Conservation (phyloP, 2,329 filamentous ascomycete genomes). For the Chaetomium globosum region DNA sequence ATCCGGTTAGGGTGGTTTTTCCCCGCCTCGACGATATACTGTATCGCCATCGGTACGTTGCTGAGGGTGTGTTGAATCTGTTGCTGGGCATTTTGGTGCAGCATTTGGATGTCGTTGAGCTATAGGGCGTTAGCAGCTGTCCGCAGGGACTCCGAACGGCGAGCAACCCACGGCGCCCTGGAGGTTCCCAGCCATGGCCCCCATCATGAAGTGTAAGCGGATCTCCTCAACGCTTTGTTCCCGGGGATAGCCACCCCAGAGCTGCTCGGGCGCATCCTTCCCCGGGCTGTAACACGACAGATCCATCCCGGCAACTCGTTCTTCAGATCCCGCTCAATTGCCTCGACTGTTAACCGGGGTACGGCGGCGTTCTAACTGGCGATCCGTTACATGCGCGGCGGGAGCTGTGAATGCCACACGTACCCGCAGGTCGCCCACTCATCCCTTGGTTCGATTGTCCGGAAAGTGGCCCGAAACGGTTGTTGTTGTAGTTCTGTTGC, state of each 20-base stretch:
- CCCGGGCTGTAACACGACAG: slow-evolving; percentile 83
- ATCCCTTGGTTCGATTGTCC: slow-evolving; percentile 23
- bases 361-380: slow-evolving; percentile 45
- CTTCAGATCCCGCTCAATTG: slow-evolving; percentile 68
- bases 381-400: not conserved
- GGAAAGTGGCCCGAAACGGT: slow-evolving; percentile 57
- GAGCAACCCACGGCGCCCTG: slow-evolving; percentile 52
- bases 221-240: slow-evolving; percentile 92
- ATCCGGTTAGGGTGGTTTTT: slow-evolving; percentile 75
- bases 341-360: slow-evolving; percentile 55
- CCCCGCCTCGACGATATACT: slow-evolving; percentile 66
- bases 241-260: slow-evolving; percentile 76
- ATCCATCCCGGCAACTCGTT: slow-evolving; percentile 80
- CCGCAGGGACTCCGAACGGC: not conserved
- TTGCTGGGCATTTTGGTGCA: slow-evolving; percentile 66
- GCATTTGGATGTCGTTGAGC: slow-evolving; percentile 61
- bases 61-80: slow-evolving; percentile 72
- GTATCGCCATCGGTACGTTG: slow-evolving; percentile 71
- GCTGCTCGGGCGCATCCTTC: slow-evolving; percentile 73
- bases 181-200: slow-evolving; percentile 62
- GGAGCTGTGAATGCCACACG: slow-evolving; percentile 37
- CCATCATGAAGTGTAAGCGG: slow-evolving; percentile 69
- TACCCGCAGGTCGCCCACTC: slow-evolving; percentile 32
- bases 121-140: slow-evolving; percentile 41
- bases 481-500: slow-evolving; percentile 47